Evolutionary conservation across 345 rosid genomes (phyloP).

Genomic region (Eucalyptus guilfoylei): DNA sequence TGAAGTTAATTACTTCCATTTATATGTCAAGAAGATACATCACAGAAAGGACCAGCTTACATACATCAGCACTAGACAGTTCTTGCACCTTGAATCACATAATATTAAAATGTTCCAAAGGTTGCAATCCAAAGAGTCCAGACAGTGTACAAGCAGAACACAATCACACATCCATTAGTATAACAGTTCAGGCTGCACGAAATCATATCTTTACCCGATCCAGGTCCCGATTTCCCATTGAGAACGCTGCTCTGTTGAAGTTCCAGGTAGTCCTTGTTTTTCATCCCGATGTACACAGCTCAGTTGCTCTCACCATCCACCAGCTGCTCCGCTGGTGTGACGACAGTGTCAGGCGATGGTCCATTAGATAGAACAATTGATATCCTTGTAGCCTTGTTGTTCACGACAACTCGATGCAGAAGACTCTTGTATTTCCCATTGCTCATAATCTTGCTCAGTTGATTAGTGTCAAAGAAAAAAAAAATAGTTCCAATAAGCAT

Average conservation of each 20-base stretch:
- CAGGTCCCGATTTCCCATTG: conserved; percentile 17
- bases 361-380: background rate
- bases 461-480: background rate
- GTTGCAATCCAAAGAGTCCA: background rate
- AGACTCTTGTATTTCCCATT: background rate
- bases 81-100: background rate
- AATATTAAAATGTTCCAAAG: background rate
- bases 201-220: background rate
- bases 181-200: background rate
- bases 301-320: background rate
- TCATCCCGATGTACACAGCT: background rate
- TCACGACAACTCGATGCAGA: background rate
- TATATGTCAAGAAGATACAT: background rate
- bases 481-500: background rate
- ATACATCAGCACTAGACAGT: background rate
- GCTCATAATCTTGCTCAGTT: background rate
- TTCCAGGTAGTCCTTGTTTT: background rate
- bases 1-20: too few relatives aligned
- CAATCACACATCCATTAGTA: background rate
- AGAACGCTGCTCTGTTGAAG: conserved; percentile 23
- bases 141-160: background rate
- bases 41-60: background rate
- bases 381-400: background rate
- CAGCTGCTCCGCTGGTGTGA: background rate
- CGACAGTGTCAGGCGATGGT: background rate